Conservation (phyloP, 805 yeast species). For the Scheffersomyces stipitis region DNA sequence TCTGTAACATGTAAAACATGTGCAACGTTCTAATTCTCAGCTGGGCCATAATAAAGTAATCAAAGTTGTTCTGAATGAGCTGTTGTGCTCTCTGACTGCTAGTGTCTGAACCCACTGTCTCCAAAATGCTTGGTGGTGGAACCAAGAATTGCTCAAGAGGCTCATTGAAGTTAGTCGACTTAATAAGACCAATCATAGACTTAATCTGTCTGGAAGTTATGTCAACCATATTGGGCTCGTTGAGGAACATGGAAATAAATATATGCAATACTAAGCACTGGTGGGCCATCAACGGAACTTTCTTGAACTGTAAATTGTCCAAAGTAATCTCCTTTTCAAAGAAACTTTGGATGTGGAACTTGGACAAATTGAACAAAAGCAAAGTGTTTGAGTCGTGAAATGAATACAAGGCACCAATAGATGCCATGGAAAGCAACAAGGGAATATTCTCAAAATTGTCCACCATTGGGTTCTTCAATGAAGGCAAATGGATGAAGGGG, state of each 20-base stretch:
- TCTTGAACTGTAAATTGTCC: slow-evolving; percentile 49
- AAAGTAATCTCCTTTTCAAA: slow-evolving; percentile 53
- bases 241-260: slow-evolving; percentile 55
- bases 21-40: slow-evolving; percentile 56
- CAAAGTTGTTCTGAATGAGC: slow-evolving; percentile 41
- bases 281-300: slow-evolving; percentile 55
- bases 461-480: slow-evolving; percentile 42
- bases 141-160: slow-evolving; percentile 47
- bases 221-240: slow-evolving; percentile 51
- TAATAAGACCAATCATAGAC: slow-evolving; percentile 54
- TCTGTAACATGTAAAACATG: slow-evolving; percentile 49
- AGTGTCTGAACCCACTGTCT: slow-evolving; percentile 7
- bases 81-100: slow-evolving; percentile 6
- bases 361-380: slow-evolving; percentile 64
- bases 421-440: slow-evolving; percentile 73
- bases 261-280: slow-evolving; percentile 57
- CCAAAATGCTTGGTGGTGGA: slow-evolving; percentile 34
- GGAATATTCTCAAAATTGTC: slow-evolving; percentile 55
- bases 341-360: slow-evolving; percentile 63
- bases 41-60: slow-evolving; percentile 55
- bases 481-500: slow-evolving; percentile 78
- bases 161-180: slow-evolving; percentile 51
- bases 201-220: slow-evolving; percentile 52
- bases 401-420: slow-evolving; percentile 85
- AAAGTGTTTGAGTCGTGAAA: slow-evolving; percentile 78